Evolutionary conservation across 2,329 filamentous ascomycete genomes (phyloP).

Genomic region (Didymosphaeria variabile): DNA sequence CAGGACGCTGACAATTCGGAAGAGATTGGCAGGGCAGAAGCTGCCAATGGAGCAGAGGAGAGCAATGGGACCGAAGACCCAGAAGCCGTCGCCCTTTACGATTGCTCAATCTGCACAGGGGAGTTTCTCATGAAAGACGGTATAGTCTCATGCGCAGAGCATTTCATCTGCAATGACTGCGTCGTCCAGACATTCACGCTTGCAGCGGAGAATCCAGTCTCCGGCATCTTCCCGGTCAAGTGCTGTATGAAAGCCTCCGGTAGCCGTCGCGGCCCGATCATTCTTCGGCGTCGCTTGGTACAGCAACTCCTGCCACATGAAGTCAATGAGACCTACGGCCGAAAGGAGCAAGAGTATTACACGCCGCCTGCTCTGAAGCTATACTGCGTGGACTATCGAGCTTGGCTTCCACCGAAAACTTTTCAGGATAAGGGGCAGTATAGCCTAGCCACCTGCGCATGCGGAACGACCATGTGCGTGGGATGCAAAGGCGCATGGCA

Average conservation of each 20-base stretch:
- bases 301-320: not conserved
- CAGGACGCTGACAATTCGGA: too few species aligned
- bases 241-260: not conserved
- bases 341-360: not conserved
- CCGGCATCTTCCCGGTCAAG: not conserved
- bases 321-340: not conserved
- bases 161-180: slow-evolving; percentile 5
- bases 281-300: not conserved
- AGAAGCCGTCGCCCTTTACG: not conserved
- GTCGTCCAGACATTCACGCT: not conserved
- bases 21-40: too few species aligned
- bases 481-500: not conserved
- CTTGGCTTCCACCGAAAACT: not conserved
- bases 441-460: not conserved
- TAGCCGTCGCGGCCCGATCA: too few species aligned
- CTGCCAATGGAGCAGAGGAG: too few species aligned
- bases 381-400: not conserved
- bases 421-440: not conserved
- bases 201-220: not conserved
- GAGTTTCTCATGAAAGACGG: not conserved
- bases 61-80: too few species aligned
- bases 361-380: not conserved
- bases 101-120: not conserved
- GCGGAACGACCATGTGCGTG: not conserved
- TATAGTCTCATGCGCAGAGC: not conserved